These are phyloP conservation scores for Aethionema arabicum DNA, from an alignment of 345 rosid genomes.

Conservation along the genomic window DNA sequence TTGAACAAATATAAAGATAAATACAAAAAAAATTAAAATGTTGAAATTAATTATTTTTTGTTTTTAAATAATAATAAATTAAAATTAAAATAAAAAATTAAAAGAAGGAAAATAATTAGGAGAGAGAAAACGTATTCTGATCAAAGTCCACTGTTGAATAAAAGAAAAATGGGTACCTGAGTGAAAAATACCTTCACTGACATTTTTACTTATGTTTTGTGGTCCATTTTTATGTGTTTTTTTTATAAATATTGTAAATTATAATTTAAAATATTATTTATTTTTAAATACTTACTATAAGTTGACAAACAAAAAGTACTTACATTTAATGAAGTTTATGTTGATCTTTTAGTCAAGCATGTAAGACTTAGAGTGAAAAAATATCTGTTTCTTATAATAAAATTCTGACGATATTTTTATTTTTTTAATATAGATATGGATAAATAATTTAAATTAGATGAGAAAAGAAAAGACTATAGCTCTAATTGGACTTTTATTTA, in stretches of 20 bases:
- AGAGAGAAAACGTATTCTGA: conserved; percentile 19
- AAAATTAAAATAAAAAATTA: not conserved
- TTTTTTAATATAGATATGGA: no score
- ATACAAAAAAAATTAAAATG: not conserved
- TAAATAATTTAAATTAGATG: no score
- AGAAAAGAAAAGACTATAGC: no score
- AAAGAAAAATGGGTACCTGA: conserved; percentile 33
- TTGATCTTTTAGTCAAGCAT: no score
- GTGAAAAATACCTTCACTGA: conserved; percentile 37
- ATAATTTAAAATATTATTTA: not conserved
- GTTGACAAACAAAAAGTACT: no score
- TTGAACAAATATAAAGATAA: conserved; percentile 29
- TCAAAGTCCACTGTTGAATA: conserved; percentile 38
- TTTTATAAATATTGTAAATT: conserved; percentile 16
- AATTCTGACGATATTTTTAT: no score
- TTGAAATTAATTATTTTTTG: not conserved
- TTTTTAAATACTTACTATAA: no score
- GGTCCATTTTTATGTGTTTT: conserved; percentile 27
- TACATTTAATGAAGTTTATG: no score
- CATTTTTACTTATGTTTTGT: conserved; percentile 36
- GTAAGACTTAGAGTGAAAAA: no score
- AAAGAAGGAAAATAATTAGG: conserved; percentile 2
- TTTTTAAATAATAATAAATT: conserved; percentile 4
- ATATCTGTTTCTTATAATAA: no score
- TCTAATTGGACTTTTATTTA: no score